phyloP scores from a whole-genome alignment of 768 basidiomycete genomes.

The Rhodocollybia butyracea region DNA sequence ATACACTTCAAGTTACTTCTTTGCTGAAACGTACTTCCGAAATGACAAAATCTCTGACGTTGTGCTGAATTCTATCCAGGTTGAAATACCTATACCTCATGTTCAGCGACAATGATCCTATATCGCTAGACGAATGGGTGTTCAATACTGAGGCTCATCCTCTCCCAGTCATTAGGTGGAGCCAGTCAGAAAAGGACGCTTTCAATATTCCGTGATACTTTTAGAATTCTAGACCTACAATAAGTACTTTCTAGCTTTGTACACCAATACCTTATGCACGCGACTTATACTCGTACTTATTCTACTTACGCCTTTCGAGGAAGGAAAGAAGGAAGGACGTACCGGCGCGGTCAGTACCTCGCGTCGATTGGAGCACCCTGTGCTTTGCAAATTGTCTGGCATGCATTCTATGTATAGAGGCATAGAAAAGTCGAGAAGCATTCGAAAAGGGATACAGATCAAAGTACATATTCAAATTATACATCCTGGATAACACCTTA shows the following conservation, averaged over 20 bases:
- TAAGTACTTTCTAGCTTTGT: neutral
- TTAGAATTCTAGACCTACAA: neutral
- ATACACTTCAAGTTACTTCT: constrained; percentile 36
- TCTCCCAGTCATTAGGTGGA: constrained; percentile 52
- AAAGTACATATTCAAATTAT: too few species aligned
- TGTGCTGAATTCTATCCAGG: constrained; percentile 26
- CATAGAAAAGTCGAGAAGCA: too few species aligned
- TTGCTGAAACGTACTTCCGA: constrained; percentile 45
- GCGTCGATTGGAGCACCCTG: too few species aligned
- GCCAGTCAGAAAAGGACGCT: neutral
- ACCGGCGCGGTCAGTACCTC: too few species aligned
- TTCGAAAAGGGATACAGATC: too few species aligned
- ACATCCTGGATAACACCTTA: too few species aligned
- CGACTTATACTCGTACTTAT: too few species aligned
- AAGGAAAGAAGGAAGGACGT: too few species aligned
- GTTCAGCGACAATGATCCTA: constrained; percentile 60
- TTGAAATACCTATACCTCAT: constrained; percentile 73
- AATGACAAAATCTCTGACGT: neutral
- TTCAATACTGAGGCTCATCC: constrained; percentile 78
- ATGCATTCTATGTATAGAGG: too few species aligned
- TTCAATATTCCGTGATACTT: constrained; percentile 2
- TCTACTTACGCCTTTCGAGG: too few species aligned
- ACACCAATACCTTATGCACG: neutral
- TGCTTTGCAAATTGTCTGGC: too few species aligned
- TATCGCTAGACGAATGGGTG: constrained; percentile 56